These are phyloP conservation scores for Lactarius sanguifluus DNA, from an alignment of 768 basidiomycete species.

Conservation along the genomic window DNA sequence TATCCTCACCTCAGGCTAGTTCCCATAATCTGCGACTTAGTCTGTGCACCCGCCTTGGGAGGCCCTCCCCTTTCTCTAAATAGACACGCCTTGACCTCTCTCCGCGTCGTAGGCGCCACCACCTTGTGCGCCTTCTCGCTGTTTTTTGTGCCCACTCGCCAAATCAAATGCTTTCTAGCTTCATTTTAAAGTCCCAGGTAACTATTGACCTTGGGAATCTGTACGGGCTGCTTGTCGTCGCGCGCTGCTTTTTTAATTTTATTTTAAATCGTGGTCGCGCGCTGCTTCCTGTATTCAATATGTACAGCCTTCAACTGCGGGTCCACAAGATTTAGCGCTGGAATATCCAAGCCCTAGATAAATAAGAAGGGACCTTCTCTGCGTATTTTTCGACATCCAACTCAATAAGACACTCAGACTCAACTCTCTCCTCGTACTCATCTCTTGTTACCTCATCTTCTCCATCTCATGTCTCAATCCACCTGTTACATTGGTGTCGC, in stretches of 20 bases:
- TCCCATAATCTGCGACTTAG: no score
- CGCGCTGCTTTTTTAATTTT: no score
- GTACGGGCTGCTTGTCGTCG: background rate
- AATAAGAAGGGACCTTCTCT: background rate
- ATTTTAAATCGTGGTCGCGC: no score
- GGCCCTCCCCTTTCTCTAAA: no score
- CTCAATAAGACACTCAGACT: background rate
- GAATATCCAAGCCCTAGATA: background rate
- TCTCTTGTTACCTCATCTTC: background rate
- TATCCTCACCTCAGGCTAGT: no score
- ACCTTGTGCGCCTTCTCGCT: background rate
- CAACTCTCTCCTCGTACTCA: background rate
- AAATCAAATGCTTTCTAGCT: background rate
- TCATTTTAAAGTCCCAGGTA: background rate
- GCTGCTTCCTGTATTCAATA: no score
- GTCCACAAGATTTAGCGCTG: background rate
- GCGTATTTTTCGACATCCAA: background rate
- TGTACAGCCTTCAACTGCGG: background rate
- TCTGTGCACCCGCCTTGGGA: no score
- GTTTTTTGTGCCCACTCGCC: background rate
- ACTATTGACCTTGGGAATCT: background rate
- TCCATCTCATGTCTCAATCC: background rate
- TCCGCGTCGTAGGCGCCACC: background rate
- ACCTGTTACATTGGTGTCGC: constrained; percentile 6
- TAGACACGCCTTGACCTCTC: background rate